Evolutionary conservation across 2,329 filamentous ascomycete genomes (phyloP).

Genomic region (Apiospora pterosperma): DNA sequence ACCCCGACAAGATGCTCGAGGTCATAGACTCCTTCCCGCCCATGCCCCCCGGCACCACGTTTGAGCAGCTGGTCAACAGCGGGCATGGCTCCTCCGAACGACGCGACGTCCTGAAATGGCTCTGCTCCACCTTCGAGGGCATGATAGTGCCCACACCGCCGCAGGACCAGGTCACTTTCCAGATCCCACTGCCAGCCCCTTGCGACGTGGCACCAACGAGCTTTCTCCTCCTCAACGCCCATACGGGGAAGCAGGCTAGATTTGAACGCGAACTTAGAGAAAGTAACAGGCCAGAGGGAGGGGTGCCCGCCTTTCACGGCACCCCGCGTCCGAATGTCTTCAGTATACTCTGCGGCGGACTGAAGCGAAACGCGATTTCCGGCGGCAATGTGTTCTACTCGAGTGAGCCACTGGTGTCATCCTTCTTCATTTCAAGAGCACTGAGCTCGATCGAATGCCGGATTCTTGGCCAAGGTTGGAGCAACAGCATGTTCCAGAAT

Average conservation of each 20-base stretch:
- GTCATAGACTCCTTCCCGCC: background rate
- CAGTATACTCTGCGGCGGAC: background rate
- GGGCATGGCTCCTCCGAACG: background rate
- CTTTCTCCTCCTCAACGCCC: background rate
- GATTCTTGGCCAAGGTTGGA: background rate
- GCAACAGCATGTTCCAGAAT: background rate
- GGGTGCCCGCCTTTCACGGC: background rate
- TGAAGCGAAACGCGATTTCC: background rate
- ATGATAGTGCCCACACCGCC: background rate
- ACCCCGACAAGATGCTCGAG: background rate
- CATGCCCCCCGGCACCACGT: background rate
- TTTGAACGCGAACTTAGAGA: background rate
- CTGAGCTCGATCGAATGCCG: background rate
- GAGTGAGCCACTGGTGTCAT: background rate
- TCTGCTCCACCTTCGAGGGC: background rate
- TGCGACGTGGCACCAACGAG: background rate
- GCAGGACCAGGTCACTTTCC: background rate
- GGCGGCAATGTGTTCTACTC: background rate
- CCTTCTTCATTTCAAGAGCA: background rate
- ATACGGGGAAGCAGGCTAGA: background rate
- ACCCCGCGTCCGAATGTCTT: background rate
- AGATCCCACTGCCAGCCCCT: background rate
- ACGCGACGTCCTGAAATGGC: background rate
- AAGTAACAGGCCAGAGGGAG: fast-evolving
- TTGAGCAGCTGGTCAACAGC: background rate